Percentiles rank a stretch among this genome's conserved stretches.
phyloP scores from a whole-genome alignment of 441 rosid species.

The Breynia disticha region DNA sequence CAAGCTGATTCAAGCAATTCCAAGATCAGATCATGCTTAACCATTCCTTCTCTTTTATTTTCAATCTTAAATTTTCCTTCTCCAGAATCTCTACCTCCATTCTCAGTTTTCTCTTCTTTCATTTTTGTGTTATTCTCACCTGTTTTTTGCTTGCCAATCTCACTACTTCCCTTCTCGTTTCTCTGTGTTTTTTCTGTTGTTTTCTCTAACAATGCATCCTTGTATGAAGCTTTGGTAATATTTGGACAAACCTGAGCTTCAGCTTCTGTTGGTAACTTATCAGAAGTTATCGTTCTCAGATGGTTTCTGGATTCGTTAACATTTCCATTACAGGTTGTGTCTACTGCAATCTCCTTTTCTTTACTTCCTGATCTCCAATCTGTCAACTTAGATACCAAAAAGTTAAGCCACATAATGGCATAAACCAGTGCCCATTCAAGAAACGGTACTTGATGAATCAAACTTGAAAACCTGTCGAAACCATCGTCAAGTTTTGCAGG shows the following conservation, averaged over 20 bases:
- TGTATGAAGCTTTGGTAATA: conserved; percentile 6
- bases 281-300: not conserved
- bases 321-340: conserved; percentile 18
- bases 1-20: conserved; percentile 44
- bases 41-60: too few relatives aligned
- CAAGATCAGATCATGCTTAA: conserved; percentile 27
- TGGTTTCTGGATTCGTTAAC: conserved; percentile 1
- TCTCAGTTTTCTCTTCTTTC: not conserved
- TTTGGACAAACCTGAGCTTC: conserved; percentile 1
- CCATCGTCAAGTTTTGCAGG: conserved; percentile 38
- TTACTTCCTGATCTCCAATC: conserved; percentile 23
- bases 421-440: conserved; percentile 26
- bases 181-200: conserved; percentile 10
- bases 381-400: conserved; percentile 17
- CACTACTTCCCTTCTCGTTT: not conserved
- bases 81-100: not conserved
- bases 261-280: not conserved
- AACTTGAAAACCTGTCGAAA: conserved; percentile 22
- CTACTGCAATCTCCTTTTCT: conserved; percentile 39
- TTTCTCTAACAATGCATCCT: conserved; percentile 36
- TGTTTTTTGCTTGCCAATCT: not conserved
- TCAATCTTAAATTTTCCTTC: conserved; percentile 3
- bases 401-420: conserved; percentile 30
- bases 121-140: conserved; percentile 1
- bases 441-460: conserved; percentile 24